Base-by-base conservation (phyloP, 257 asterid species). In the Jasminum sambac region DNA sequence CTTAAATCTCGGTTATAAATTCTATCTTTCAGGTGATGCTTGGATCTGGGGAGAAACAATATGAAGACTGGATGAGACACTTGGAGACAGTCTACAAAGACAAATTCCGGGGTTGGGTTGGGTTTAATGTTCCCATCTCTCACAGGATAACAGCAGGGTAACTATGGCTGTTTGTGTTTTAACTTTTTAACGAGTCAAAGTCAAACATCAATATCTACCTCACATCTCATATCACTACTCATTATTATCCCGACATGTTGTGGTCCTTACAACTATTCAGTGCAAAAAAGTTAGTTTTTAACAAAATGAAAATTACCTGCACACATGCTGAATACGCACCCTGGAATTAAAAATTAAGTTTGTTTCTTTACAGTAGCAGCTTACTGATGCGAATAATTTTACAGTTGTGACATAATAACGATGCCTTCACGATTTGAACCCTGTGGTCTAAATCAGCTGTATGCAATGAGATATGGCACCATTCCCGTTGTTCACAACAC, bases 381-480 rank as follows among this genome's bases (percentile, higher is more conserved):
- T 38, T 72, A 34, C 62, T 80, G 23, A 69, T 44, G 37, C 30
- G 67, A 61, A 16, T 30, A 24, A 26, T 70, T 79, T 66, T 78
- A 84, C 97, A 91, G 99, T 17, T 91, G 99, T 64, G 99, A 95
- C 85, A 91, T 95, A 69, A 74, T 95, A 41, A 62, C 78, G 30
- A 95, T 95, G 99, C 98, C 99, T 70, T 95, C 98, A 66, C 84
- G 99, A 87, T 95, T 95, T 52, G 99, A 95, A 67, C 98, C 99
- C 1, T 95, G 99, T 63, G 99, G 99, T 73, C 80, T 95, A 62
- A 95, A 89, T 84, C 99, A 95, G 76, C 60, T 95, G 77, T 95
- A 95, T 57, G 99, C 99, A 34, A 91, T 95, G 99, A 83, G 83
- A 83, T 95, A 95, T n/a, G 99, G 96, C 74, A 88, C 96, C 0